Evolutionary conservation across 306 rosid genomes (phyloP).

Genomic region (Quercus wislizeni): DNA sequence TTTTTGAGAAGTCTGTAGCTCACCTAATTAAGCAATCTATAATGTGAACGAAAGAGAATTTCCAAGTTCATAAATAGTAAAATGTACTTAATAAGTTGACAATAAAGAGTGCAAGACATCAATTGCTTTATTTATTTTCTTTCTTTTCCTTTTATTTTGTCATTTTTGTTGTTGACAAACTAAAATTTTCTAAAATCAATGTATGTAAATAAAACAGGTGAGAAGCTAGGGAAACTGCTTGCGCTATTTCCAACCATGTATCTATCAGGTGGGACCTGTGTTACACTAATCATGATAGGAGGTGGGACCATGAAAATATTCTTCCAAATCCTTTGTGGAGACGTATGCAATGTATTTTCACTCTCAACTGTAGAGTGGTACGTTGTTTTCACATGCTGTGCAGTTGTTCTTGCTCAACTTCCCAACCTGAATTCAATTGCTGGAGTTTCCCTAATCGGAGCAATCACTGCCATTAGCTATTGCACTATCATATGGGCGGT

Average conservation of each 20-base stretch:
- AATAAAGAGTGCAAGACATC: too few species aligned
- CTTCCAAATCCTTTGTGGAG: slow-evolving; percentile 42
- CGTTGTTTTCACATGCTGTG: slow-evolving; percentile 51
- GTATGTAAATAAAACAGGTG: slow-evolving; percentile 41
- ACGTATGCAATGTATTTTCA: slow-evolving; percentile 18
- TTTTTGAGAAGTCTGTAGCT: too few species aligned
- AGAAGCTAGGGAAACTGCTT: slow-evolving; percentile 56
- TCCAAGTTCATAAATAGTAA: too few species aligned
- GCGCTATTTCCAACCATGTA: slow-evolving; percentile 67
- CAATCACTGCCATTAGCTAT: slow-evolving; percentile 54
- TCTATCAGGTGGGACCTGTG: slow-evolving; percentile 79
- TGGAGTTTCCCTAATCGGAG: slow-evolving; percentile 65
- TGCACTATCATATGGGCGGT: slow-evolving; percentile 56
- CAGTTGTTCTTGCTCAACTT: slow-evolving; percentile 67
- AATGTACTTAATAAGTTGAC: too few species aligned
- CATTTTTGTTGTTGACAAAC: not conserved
- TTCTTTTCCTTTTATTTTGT: too few species aligned
- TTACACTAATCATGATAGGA: slow-evolving; percentile 67
- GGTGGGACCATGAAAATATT: slow-evolving; percentile 72
- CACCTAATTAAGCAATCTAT: too few species aligned
- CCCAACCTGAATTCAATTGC: slow-evolving; percentile 77
- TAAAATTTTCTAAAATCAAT: not conserved
- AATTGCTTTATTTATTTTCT: too few species aligned
- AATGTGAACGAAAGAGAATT: too few species aligned
- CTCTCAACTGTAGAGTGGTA: slow-evolving; percentile 58